A percentile compares a stretch with the other conserved stretches of the same genome.
These are phyloP conservation scores for Fraxinus americana DNA, from an alignment of 257 asterid species.

Conservation along the genomic window DNA sequence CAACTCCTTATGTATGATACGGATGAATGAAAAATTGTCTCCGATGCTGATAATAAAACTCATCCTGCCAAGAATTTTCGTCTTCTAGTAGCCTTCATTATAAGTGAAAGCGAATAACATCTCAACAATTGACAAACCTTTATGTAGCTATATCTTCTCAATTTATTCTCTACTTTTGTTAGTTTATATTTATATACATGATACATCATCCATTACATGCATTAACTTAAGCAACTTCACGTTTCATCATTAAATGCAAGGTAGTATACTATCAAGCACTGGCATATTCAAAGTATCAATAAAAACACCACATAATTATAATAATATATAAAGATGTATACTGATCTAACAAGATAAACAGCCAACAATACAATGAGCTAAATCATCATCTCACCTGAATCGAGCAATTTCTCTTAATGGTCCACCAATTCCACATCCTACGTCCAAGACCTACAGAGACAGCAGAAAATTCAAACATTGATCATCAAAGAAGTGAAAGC, in stretches of 20 bases:
- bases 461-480: constrained; percentile 20
- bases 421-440: constrained; percentile 99
- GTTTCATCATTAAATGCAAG: not conserved
- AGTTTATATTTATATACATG: not conserved
- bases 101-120: not conserved
- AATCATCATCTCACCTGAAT: constrained; percentile 60
- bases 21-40: not conserved
- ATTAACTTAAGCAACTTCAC: not conserved
- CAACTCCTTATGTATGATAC: not conserved
- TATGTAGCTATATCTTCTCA: no score
- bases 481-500: constrained; percentile 4
- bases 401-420: constrained; percentile 94
- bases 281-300: not conserved
- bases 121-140: not conserved
- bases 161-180: not conserved
- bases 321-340: not conserved
- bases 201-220: not conserved
- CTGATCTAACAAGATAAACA: not conserved
- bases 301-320: no score
- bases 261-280: not conserved
- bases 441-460: constrained; percentile 83
- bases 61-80: not conserved
- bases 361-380: constrained; percentile 9
- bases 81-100: not conserved
- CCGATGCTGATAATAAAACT: not conserved